Conservation (phyloP, 2,329 filamentous ascomycete species). For the Lojkania enalia region DNA sequence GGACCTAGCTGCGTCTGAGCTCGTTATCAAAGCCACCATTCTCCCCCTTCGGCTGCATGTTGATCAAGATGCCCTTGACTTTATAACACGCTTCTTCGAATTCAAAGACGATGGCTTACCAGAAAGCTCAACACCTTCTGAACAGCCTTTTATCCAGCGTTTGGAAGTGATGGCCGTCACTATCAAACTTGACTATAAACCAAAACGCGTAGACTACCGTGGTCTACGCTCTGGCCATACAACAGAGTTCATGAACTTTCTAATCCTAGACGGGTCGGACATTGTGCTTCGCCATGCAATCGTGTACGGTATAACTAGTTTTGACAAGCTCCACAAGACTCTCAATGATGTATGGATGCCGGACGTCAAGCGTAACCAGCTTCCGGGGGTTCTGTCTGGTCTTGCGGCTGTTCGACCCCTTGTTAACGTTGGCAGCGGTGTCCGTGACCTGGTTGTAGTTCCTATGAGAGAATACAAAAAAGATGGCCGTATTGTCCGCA, state of each 20-base stretch:
- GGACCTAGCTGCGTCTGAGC: constrained; percentile 83
- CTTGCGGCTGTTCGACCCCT: constrained; percentile 87
- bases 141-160: constrained; percentile 84
- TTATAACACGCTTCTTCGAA: constrained; percentile 95
- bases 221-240: constrained; percentile 91
- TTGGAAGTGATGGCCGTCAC: constrained; percentile 83
- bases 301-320: constrained; percentile 87
- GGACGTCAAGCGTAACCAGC: constrained; percentile 85
- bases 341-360: constrained; percentile 97
- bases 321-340: constrained; percentile 84
- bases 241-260: constrained; percentile 98
- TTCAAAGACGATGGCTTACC: constrained; percentile 80
- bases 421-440: constrained; percentile 86
- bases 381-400: constrained; percentile 85
- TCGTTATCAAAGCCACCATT: constrained; percentile 77
- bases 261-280: constrained; percentile 85
- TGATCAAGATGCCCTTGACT: constrained; percentile 95
- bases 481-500: constrained; percentile 88
- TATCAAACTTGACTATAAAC: constrained; percentile 93
- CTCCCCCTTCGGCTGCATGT: constrained; percentile 89
- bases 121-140: constrained; percentile 60
- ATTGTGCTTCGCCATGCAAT: constrained; percentile 88
- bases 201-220: constrained; percentile 94
- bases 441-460: constrained; percentile 83
- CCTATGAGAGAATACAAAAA: constrained; percentile 92